phyloP scores from a whole-genome alignment of 2,329 filamentous ascomycete genomes.

The Pseudogymnoascus sp. region DNA sequence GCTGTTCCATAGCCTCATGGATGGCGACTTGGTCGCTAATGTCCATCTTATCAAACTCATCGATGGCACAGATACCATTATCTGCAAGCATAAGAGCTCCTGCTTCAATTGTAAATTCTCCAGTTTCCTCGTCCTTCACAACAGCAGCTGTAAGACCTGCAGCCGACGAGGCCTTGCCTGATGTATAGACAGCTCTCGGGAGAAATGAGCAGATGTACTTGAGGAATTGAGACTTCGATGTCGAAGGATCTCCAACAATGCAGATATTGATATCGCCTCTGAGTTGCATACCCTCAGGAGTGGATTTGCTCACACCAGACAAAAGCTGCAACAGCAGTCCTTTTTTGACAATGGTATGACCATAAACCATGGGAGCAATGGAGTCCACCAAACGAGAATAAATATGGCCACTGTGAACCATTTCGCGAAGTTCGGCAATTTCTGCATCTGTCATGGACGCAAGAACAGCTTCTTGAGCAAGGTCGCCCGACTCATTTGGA shows the following conservation, averaged over 20 bases:
- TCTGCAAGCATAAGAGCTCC: slow-evolving; percentile 96
- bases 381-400: slow-evolving; percentile 90
- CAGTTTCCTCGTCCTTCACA: slow-evolving; percentile 96
- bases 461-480: slow-evolving; percentile 80
- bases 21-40: slow-evolving; percentile 95
- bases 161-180: slow-evolving; percentile 92
- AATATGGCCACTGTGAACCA: slow-evolving; percentile 95
- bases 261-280: slow-evolving; percentile 98
- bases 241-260: slow-evolving; percentile 93
- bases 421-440: slow-evolving; percentile 81
- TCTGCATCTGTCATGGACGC: slow-evolving; percentile 78
- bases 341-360: slow-evolving; percentile 96
- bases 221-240: slow-evolving; percentile 94
- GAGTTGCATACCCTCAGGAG: slow-evolving; percentile 88
- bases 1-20: slow-evolving; percentile 99
- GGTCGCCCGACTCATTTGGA: slow-evolving; percentile 64
- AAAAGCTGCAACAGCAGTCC: slow-evolving; percentile 88
- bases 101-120: slow-evolving; percentile 97
- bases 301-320: slow-evolving; percentile 89
- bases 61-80: slow-evolving; percentile 95
- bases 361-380: slow-evolving; percentile 93
- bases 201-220: slow-evolving; percentile 97
- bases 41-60: slow-evolving; percentile 99
- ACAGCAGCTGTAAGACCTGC: slow-evolving; percentile 96
- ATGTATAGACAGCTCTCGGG: slow-evolving; percentile 95